Base-by-base conservation (phyloP, 2,329 filamentous ascomycete species). In the Ophiostoma perfectum region DNA sequence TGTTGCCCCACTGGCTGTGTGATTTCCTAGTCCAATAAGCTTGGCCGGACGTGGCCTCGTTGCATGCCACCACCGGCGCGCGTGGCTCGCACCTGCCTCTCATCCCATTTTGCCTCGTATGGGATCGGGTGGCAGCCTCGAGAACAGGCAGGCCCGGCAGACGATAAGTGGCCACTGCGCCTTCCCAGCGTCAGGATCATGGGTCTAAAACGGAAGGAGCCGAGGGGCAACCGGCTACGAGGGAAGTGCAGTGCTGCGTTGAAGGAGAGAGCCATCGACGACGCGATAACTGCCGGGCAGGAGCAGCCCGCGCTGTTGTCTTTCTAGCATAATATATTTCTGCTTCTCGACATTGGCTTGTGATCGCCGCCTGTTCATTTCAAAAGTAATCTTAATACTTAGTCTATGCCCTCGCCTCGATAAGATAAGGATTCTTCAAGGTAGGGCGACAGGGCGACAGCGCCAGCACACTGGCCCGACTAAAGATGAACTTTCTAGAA, bases 401-500 rank as follows among this genome's bases (percentile, higher is more conserved):
- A 41, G 27, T 27, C 27, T 27, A 27, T 27, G 27, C 27, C 27
- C 27, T 27, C 16, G 16, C 27, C 27, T 27, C 38, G 60, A 63
- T 63, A 63, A 63, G 60, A 63, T 63, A 63, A 63, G 39, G 16
- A 7, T 44, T 42, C 39, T 42, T 27, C 39, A 63, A 41, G 18
- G 27, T 27, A 27, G 27, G 27, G 16, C 47, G 49, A 65, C 18
- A 64, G 27, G 27, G 14, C 42, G 60, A 60, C 47, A 44, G 45
- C 62, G 49, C 62, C 38, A n/a, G 47, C 4, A 27, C n/a, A 8
- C 16, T 5, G 16, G 6, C 47, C 16, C 45, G 12, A 14, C 45
- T 38, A 45, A 14, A 36, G 18, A 64, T 73, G 72, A 73, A 73
- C 68, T 71, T 73, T 73, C 72, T 72, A 73, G 72, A 73, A 55